These are phyloP conservation scores for Tothia fuscella DNA, from an alignment of 2,329 filamentous ascomycete species.

Conservation along the genomic window DNA sequence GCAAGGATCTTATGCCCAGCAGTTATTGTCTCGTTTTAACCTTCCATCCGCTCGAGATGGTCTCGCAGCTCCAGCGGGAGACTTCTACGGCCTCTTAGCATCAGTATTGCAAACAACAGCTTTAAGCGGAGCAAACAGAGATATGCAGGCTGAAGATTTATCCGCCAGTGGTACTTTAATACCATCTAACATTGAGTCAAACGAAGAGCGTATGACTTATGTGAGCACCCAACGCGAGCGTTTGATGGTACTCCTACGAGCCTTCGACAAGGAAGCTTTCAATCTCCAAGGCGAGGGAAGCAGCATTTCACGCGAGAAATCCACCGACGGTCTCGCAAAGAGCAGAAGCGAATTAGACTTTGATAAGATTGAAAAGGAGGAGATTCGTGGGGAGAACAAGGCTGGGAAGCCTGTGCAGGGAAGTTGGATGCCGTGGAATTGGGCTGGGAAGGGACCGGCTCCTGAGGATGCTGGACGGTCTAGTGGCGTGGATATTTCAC, in stretches of 20 bases:
- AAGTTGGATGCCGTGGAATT: slow-evolving; percentile 41
- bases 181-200: slow-evolving; percentile 52
- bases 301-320: slow-evolving; percentile 34
- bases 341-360: slow-evolving; percentile 82
- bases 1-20: slow-evolving; percentile 57
- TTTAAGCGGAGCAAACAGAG: slow-evolving; percentile 29
- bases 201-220: slow-evolving; percentile 56
- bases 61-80: slow-evolving; percentile 35
- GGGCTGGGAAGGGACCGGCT: slow-evolving; percentile 18
- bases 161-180: slow-evolving; percentile 53
- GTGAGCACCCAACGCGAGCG: slow-evolving; percentile 69
- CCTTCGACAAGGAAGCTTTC: slow-evolving; percentile 67
- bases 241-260: slow-evolving; percentile 60
- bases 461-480: background rate
- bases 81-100: slow-evolving; percentile 69
- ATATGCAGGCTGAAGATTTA: slow-evolving; percentile 35
- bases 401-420: slow-evolving; percentile 24
- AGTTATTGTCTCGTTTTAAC: slow-evolving; percentile 73
- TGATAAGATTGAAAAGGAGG: slow-evolving; percentile 66
- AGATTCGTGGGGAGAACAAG: slow-evolving; percentile 29
- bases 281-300: slow-evolving; percentile 32
- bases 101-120: slow-evolving; percentile 57
- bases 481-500: background rate
- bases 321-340: slow-evolving; percentile 50
- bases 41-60: slow-evolving; percentile 42